Evolutionary conservation across 257 asterid species (phyloP).

Genomic region (Petunia axillaris): DNA sequence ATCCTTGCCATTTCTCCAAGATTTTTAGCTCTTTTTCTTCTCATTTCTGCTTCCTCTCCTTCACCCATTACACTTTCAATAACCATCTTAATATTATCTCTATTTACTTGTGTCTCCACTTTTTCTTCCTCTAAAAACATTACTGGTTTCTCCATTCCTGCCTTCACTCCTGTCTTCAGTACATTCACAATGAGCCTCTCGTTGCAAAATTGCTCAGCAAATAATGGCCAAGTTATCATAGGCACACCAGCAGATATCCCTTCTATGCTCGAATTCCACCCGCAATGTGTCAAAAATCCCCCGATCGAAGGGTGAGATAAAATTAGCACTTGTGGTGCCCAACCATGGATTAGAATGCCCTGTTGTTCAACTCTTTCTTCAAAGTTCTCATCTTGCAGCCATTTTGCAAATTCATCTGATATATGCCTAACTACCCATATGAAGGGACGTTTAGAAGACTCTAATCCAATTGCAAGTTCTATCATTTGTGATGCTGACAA

Average conservation of each 20-base stretch:
- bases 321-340: conserved; percentile 68
- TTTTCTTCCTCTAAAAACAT: conserved; percentile 44
- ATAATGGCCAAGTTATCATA: conserved; percentile 62
- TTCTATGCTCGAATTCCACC: conserved; percentile 71
- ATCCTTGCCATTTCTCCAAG: conserved; percentile 43
- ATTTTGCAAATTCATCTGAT: conserved; percentile 38
- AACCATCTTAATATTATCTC: conserved; percentile 25
- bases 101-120: conserved; percentile 40
- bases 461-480: conserved; percentile 55
- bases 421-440: conserved; percentile 49
- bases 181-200: conserved; percentile 54
- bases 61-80: conserved; percentile 38
- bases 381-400: conserved; percentile 49
- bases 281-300: conserved; percentile 65
- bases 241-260: conserved; percentile 55
- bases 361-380: conserved; percentile 45
- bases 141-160: conserved; percentile 48
- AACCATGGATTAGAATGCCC: conserved; percentile 49
- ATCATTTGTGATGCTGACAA: conserved; percentile 41
- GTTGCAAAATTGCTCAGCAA: conserved; percentile 63
- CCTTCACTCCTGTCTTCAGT: conserved; percentile 49
- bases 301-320: conserved; percentile 56
- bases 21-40: conserved; percentile 45
- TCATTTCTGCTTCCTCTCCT: conserved; percentile 47
- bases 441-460: conserved; percentile 44